phyloP scores from a whole-genome alignment of 2,329 filamentous ascomycete genomes.

The Furcasterigmium furcatum region DNA sequence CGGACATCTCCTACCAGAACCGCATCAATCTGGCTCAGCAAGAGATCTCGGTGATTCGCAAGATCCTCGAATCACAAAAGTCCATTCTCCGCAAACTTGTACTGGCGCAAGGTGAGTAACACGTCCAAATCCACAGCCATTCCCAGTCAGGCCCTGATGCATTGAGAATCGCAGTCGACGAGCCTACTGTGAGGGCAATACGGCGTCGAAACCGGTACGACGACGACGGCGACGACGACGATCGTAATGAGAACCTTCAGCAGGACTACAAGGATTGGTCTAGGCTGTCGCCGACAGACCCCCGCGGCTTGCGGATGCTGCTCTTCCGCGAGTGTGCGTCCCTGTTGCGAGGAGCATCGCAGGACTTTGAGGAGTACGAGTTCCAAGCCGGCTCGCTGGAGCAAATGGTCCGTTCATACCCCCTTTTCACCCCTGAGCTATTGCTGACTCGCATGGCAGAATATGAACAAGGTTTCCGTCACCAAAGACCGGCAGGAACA shows the following conservation, averaged over 20 bases:
- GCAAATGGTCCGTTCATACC: constrained; percentile 15
- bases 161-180: no score
- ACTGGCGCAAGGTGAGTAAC: not conserved
- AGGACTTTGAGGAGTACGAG: constrained; percentile 23
- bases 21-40: constrained; percentile 35
- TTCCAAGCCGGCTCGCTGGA: constrained; percentile 20
- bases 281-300: constrained; percentile 31
- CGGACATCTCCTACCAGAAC: constrained; percentile 36
- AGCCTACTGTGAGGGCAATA: no score
- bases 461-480: constrained; percentile 31
- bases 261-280: constrained; percentile 23
- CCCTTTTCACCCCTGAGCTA: not conserved
- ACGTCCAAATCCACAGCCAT: no score
- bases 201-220: no score
- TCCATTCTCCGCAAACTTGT: constrained; percentile 22
- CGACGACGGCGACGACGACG: no score
- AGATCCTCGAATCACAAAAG: constrained; percentile 28
- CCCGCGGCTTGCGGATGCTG: constrained; percentile 31
- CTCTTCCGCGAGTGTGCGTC: constrained; percentile 33
- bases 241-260: not conserved
- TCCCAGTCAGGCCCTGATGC: no score
- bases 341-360: constrained; percentile 29
- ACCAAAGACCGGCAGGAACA: constrained; percentile 42
- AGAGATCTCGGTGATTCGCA: constrained; percentile 33
- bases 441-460: constrained; percentile 11